These are phyloP conservation scores for Cyclaneusma minus DNA, from an alignment of 2,329 filamentous ascomycete species.

Conservation along the genomic window DNA sequence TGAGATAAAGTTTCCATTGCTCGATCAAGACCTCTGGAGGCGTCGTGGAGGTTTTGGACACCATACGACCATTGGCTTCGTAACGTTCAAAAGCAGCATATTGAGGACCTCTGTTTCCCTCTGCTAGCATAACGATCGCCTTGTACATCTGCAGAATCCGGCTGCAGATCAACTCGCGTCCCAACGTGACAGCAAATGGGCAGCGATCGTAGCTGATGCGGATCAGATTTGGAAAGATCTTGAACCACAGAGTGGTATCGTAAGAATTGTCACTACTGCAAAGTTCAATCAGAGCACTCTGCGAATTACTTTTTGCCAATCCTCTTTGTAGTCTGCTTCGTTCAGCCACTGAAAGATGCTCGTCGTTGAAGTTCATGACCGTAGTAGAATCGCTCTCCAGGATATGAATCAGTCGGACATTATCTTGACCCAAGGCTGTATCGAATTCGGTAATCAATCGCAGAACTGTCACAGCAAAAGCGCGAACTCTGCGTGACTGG, in stretches of 20 bases:
- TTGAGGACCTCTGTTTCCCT: constrained; percentile 49
- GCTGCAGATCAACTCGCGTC: constrained; percentile 83
- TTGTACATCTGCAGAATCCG: constrained; percentile 88
- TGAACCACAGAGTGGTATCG: constrained; percentile 92
- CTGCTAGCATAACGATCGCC: constrained; percentile 63
- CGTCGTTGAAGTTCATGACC: constrained; percentile 85
- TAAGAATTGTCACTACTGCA: constrained; percentile 93
- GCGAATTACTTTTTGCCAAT: constrained; percentile 67
- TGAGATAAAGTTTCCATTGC: constrained; percentile 95
- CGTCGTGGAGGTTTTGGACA: constrained; percentile 43
- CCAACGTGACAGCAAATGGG: constrained; percentile 78
- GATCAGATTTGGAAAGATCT: constrained; percentile 91
- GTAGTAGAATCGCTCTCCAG: constrained; percentile 78
- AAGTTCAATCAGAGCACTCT: constrained; percentile 79
- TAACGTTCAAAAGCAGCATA: constrained; percentile 33
- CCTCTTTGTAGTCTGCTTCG: constrained; percentile 83
- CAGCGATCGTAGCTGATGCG: constrained; percentile 82
- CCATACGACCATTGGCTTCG: constrained; percentile 32
- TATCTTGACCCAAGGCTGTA: constrained; percentile 63
- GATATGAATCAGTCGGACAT: constrained; percentile 69
- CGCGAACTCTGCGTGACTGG: constrained; percentile 75
- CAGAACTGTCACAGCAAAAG: constrained; percentile 83
- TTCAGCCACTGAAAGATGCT: constrained; percentile 81
- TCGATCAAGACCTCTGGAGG: constrained; percentile 82
- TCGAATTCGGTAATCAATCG: constrained; percentile 91